These are phyloP conservation scores for Trichoderma sp. DNA, from an alignment of 2,329 filamentous ascomycete species.

Conservation along the genomic window DNA sequence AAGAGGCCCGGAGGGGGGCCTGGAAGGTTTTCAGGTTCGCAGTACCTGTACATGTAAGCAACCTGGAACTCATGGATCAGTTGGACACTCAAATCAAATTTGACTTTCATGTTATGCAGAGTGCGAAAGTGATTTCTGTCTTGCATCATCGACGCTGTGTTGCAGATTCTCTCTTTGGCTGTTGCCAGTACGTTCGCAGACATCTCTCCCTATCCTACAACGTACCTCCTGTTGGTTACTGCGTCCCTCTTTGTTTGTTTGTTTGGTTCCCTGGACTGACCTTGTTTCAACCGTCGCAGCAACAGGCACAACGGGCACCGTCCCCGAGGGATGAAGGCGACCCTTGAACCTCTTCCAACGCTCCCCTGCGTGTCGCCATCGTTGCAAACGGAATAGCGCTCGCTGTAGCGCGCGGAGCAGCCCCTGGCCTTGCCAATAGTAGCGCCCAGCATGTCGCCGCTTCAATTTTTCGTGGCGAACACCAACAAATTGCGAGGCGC, in stretches of 20 bases:
- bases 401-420: conserved; percentile 21
- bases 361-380: conserved; percentile 22
- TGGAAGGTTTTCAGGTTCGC: too few species aligned
- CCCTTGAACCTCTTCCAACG: not conserved
- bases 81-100: too few species aligned
- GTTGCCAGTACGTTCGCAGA: too few species aligned
- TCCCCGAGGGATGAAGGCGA: conserved; percentile 2
- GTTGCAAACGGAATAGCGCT: conserved; percentile 25
- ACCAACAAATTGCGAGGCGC: conserved; percentile 28
- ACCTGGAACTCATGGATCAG: too few species aligned
- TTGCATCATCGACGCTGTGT: too few species aligned
- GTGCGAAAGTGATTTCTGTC: too few species aligned
- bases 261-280: not conserved
- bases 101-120: too few species aligned
- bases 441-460: conserved; percentile 19
- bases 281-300: not conserved
- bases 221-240: not conserved
- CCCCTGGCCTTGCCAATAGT: conserved; percentile 26
- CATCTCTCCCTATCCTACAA: not conserved
- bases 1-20: too few species aligned
- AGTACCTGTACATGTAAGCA: too few species aligned
- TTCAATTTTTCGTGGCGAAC: conserved; percentile 12
- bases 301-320: too few species aligned
- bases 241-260: not conserved
- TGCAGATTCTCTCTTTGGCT: too few species aligned